Evolutionary conservation across 768 basidiomycete genomes (phyloP), one percentile per base, ranked within the genome.

Genomic region (Rhizopogon vesiculosus): DNA sequence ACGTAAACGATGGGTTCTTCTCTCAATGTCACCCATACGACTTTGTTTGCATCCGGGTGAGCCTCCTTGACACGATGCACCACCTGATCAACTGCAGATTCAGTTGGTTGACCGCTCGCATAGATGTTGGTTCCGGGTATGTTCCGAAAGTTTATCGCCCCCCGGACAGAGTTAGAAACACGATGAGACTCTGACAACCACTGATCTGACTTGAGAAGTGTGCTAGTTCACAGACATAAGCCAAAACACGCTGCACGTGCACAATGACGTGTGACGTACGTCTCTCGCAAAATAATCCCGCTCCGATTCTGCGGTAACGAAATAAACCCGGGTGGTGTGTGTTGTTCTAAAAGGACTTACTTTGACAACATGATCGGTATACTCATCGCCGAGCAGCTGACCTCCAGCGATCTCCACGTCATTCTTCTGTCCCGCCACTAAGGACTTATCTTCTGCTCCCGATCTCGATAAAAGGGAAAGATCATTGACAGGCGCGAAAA

Each of bases 61-160:
- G 78, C 74, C 25, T 72, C 68, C 55, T 81, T 84, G 54, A 96
- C 79, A 19, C 82, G 74, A 5, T 72, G 67, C 12, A 94, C 80
- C 3, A 96, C 93, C 54, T 86, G 83, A 43, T 88, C 82, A 41
- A 99, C 86, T 3, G 93, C 96, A 55, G 90, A 89, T 48, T 72
- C 67, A 0, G 91, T 93, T 2, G 97, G 97, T 68, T 98, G 97
- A 0, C 93, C 94, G 29, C 97, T 83, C 0, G 93, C 94, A 60
- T 92, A 99, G 33, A 98, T 87, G 44, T 86, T 84, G 19, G 87
- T 88, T 5, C 78, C 79, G 0, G 87, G 84, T 40, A 97, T 82
- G 54, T 87, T 87, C 51, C 97, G 83, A 77, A 97, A 98, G 64
- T 97, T 97, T 71, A 91, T 89, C 2, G 91, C 93, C n/a, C 97